phyloP scores from a whole-genome alignment of 768 basidiomycete genomes.

The Tylopilus vinaceipallidus region DNA sequence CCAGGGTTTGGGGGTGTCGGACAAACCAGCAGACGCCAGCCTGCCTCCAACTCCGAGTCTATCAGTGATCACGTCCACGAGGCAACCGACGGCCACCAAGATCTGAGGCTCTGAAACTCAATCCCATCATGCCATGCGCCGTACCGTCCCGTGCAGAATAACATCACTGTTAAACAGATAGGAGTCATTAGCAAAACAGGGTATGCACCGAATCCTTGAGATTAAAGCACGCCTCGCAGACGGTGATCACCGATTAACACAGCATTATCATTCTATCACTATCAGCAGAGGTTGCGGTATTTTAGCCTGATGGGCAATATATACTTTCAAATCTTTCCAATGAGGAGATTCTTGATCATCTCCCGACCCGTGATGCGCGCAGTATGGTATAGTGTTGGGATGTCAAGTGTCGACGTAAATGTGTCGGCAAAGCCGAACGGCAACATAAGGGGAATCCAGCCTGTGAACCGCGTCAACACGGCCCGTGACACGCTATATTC shows the following conservation, averaged over 20 bases:
- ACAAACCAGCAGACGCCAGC: no score
- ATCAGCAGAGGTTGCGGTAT: neutral
- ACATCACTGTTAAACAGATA: neutral
- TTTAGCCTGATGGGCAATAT: neutral
- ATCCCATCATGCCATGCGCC: neutral
- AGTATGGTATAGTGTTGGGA: constrained; percentile 79
- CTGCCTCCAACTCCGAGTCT: neutral
- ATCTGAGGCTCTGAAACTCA: neutral
- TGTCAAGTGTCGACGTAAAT: constrained; percentile 85
- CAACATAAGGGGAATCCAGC: constrained; percentile 97
- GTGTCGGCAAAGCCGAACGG: constrained; percentile 91
- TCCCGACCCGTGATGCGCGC: constrained; percentile 76
- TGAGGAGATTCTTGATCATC: constrained; percentile 75
- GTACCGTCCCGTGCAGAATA: neutral
- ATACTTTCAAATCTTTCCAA: constrained; percentile 73
- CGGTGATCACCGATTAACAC: neutral
- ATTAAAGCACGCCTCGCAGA: no score
- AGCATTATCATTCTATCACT: neutral
- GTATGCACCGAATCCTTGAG: no score
- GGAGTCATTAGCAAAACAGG: neutral
- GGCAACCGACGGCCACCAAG: neutral
- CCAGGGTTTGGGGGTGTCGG: constrained; percentile 3
- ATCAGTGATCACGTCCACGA: constrained; percentile 4
- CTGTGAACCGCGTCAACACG: constrained; percentile 38
- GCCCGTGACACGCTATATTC: neutral